phyloP scores from a whole-genome alignment of 495 filamentous ascomycete genomes.

The Lasiosphaeria ovina region DNA sequence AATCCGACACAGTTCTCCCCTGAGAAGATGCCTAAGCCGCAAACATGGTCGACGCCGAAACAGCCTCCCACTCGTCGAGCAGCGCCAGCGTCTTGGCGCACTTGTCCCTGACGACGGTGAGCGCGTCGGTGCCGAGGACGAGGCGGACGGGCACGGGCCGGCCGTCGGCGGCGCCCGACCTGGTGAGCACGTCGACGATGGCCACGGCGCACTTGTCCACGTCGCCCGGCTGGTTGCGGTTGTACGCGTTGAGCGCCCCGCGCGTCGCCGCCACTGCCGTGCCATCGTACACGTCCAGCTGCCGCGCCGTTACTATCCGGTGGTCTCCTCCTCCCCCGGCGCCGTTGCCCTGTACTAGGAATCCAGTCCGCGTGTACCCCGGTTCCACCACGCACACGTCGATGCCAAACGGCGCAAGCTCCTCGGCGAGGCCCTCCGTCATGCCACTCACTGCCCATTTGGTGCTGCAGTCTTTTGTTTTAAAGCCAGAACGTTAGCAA shows the following conservation, averaged over 20 bases:
- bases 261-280: conserved; percentile 23
- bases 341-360: conserved; percentile 19
- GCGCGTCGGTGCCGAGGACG: conserved; percentile 32
- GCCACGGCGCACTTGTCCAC: conserved; percentile 42
- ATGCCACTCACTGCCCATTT: conserved; percentile 47
- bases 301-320: conserved; percentile 29
- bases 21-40: neutral
- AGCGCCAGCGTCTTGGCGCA: conserved; percentile 30
- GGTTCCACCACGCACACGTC: conserved; percentile 48
- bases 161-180: conserved; percentile 36
- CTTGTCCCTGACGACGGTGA: conserved; percentile 32
- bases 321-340: conserved; percentile 23
- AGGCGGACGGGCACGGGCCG: conserved; percentile 34
- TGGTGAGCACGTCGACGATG: conserved; percentile 47
- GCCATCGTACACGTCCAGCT: conserved; percentile 28
- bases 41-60: conserved; percentile 10
- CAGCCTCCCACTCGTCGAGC: conserved; percentile 37
- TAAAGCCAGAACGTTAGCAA: neutral
- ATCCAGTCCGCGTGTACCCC: conserved; percentile 43
- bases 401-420: conserved; percentile 46
- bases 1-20: neutral
- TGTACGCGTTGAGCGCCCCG: conserved; percentile 20
- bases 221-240: conserved; percentile 44
- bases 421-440: conserved; percentile 39
- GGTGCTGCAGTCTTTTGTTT: conserved; percentile 36